phyloP scores from a whole-genome alignment of 768 basidiomycete genomes.

The Podaxis sp. region DNA sequence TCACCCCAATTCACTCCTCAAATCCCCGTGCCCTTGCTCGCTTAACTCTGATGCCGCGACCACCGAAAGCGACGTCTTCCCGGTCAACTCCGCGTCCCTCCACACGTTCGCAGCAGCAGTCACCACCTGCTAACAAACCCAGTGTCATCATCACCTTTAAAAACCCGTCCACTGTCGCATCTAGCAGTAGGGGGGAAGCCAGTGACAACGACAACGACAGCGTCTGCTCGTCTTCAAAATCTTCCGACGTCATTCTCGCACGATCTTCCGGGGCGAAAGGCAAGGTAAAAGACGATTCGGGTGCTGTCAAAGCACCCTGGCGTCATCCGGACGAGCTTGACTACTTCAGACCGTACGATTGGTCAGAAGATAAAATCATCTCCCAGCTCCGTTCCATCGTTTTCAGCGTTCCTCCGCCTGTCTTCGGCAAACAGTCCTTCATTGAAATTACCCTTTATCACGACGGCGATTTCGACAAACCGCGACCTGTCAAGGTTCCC shows the following conservation, averaged over 20 bases:
- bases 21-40: neutral
- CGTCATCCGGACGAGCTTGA: conserved; percentile 41
- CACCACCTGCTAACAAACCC: conserved; percentile 7
- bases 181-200: conserved; percentile 1
- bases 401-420: conserved; percentile 37
- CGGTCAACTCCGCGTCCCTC: conserved; percentile 13
- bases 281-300: neutral
- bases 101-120: conserved; percentile 14
- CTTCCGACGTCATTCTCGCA: conserved; percentile 6
- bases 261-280: conserved; percentile 5
- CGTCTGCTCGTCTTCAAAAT: conserved; percentile 14
- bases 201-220: conserved; percentile 15
- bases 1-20: neutral
- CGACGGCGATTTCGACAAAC: conserved; percentile 18
- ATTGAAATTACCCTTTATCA: conserved; percentile 20
- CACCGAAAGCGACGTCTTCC: conserved; percentile 7
- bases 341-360: conserved; percentile 31
- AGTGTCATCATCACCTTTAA: conserved; percentile 7
- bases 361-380: conserved; percentile 34
- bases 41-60: conserved; percentile 3
- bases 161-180: neutral
- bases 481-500: conserved; percentile 20
- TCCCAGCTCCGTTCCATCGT: conserved; percentile 32
- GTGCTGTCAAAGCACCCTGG: conserved; percentile 26
- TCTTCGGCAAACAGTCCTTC: conserved; percentile 13